Percentiles rank a stretch among this genome's conserved stretches.
These are phyloP conservation scores for Buddleja alternifolia DNA, from an alignment of 257 asterid species.

Conservation along the genomic window DNA sequence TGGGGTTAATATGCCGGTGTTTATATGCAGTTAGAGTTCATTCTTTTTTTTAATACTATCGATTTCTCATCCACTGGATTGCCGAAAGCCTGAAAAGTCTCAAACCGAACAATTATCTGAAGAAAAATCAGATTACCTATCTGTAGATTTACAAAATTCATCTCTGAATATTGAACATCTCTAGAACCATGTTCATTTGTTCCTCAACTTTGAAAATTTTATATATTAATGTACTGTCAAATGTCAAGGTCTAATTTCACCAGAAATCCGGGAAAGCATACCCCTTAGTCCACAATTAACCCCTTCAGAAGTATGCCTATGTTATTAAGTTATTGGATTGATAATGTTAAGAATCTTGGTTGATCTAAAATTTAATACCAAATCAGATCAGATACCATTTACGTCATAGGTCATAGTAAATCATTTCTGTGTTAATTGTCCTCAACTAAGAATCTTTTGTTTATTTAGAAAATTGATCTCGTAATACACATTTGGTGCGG, in stretches of 20 bases:
- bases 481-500: neutral
- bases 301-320: neutral
- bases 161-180: neutral
- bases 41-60: neutral
- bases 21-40: neutral
- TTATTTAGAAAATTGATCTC: conserved; percentile 5
- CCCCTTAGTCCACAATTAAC: neutral
- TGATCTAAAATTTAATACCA: too few relatives aligned
- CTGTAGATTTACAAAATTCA: neutral
- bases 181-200: neutral
- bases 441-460: conserved; percentile 6
- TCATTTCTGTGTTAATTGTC: neutral
- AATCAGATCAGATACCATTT: too few relatives aligned
- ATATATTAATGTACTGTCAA: too few relatives aligned
- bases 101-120: neutral
- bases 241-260: neutral
- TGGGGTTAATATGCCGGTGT: neutral
- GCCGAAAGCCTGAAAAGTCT: neutral
- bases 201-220: neutral
- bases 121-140: neutral
- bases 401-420: neutral
- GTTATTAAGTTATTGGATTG: neutral
- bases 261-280: neutral
- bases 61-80: neutral
- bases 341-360: neutral